phyloP scores from a whole-genome alignment of 2,329 filamentous ascomycete species.

The Curvularia spicifera region DNA sequence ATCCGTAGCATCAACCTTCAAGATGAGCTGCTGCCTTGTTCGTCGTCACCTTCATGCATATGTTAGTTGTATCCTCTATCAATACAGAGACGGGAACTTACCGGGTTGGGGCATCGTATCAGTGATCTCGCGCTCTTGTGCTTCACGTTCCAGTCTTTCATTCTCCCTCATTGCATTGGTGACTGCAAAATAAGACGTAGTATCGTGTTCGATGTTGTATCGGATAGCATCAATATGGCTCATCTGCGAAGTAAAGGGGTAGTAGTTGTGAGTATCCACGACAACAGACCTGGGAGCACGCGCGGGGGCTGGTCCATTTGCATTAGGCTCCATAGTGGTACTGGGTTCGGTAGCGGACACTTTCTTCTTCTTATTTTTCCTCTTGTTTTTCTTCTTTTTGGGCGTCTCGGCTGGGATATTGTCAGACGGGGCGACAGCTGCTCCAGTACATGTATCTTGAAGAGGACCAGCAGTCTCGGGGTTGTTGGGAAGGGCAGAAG shows the following conservation, averaged over 20 bases:
- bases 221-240: conserved; percentile 22
- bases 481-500: conserved; percentile 1
- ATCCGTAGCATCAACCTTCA: not conserved
- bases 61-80: not conserved
- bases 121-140: not conserved
- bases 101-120: not conserved
- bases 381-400: conserved; percentile 35
- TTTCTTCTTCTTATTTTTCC: conserved; percentile 54
- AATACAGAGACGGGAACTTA: not conserved
- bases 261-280: conserved; percentile 3
- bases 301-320: not conserved
- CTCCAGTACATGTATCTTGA: not conserved
- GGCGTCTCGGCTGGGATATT: conserved; percentile 2
- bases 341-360: not conserved
- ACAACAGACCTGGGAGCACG: not conserved
- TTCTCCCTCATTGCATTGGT: conserved; percentile 11
- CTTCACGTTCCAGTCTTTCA: not conserved
- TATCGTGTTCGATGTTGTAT: conserved; percentile 7
- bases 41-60: not conserved
- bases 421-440: not conserved
- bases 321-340: not conserved
- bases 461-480: not conserved
- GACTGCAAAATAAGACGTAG: conserved; percentile 12
- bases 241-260: conserved; percentile 20
- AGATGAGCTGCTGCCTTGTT: not conserved